Base-by-base conservation (phyloP, 2,329 filamentous ascomycete species). In the Phaeosphaeriaceae sp. region DNA sequence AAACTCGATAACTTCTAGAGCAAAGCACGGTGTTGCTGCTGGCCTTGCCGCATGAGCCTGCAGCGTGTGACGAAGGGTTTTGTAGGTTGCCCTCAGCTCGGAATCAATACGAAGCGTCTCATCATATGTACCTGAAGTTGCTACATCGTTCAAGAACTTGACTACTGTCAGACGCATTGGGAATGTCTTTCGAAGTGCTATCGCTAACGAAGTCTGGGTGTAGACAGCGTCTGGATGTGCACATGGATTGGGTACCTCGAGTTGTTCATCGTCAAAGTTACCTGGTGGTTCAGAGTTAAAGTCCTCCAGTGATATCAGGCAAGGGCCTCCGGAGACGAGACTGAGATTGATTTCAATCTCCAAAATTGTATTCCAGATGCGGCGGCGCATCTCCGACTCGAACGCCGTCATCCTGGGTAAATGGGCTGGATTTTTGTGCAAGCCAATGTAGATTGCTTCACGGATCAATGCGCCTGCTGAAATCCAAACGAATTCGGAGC, bases 181-280 rank as follows among this genome's bases (percentile, higher is more conserved):
- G 6, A 76, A 63, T 1, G 67, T 74, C 26, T 64, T 70, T 5
- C 73, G 68, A 3, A 78, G 60, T 1, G 70, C 67, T 23, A 72
- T 67, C 4, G 71, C 57, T 3, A 73, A 56, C 0, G 75, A 76
- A 6, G 61, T 56, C 30, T 73, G 64, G 1, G 75, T 77, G 18
- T 67, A 70, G 0, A 53, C 42, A 2, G 52, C 37, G 1, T 67
- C 60, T n/a, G 69, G 52, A 30, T 59, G 67, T 4, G 67, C 56
- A 0, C 61, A 28, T 1, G 72, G 61, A 12, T 70, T 56, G 1
- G 67, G 51, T 0, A 40, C 33, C 26, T 56, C 43, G 1, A 78
- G 61, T n/a, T 77, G 67, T 1, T 74, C 70, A 38, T 78, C 76
- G 16, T 77, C 64, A 20, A 73, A 70, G 46, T 78, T 78, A 1